Conservation (phyloP, 768 basidiomycete genomes). For the Lentinula sp. region DNA sequence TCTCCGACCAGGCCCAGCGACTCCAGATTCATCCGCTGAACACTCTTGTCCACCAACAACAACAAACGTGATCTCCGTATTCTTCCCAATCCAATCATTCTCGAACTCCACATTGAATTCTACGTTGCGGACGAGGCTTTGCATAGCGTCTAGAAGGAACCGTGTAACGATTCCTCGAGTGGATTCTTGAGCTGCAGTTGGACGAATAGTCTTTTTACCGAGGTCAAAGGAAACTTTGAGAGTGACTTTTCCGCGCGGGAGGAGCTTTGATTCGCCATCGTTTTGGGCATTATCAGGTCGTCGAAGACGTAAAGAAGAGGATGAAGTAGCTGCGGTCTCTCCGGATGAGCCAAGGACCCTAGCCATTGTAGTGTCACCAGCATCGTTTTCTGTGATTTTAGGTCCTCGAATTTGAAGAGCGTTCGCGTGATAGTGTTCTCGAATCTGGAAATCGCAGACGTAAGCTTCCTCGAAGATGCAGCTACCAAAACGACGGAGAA, state of each 20-base stretch:
- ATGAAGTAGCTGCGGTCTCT: background rate
- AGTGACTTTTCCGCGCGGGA: background rate
- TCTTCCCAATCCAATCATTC: background rate
- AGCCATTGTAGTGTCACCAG: too few relatives aligned
- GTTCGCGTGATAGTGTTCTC: background rate
- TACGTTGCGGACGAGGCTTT: background rate
- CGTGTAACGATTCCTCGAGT: background rate
- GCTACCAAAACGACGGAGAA: background rate
- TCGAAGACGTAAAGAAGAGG: background rate
- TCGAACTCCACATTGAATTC: background rate
- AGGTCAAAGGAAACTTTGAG: background rate
- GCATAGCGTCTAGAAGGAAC: background rate
- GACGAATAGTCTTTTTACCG: background rate
- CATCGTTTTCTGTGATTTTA: too few relatives aligned
- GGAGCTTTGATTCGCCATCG: background rate
- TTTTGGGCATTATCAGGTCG: background rate
- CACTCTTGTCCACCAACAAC: background rate
- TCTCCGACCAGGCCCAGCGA: background rate
- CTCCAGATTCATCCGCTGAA: background rate
- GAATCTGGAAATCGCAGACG: background rate
- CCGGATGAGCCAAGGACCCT: too few relatives aligned
- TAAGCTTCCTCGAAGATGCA: background rate
- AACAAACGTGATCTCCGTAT: background rate
- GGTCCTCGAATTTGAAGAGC: too few relatives aligned
- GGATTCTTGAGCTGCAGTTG: background rate